Evolutionary conservation across 176 grass and related monocot species (phyloP).

Genomic region (Zoysia pacifica): DNA sequence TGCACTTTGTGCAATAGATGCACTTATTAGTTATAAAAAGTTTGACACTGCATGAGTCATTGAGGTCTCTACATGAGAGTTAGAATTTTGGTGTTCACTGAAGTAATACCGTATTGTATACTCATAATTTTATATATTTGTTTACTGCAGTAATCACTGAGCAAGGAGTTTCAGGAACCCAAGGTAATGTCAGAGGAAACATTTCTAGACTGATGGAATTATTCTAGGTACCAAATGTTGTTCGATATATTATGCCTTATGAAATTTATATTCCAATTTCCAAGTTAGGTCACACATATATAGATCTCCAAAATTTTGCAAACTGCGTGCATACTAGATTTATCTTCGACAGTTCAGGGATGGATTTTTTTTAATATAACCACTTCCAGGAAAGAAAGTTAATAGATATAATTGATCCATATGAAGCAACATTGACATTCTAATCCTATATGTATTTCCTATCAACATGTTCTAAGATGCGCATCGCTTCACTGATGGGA

Average conservation of each 20-base stretch:
- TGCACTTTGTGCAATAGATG: slow-evolving; percentile 3
- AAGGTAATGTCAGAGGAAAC: slow-evolving; percentile 59
- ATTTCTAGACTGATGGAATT: neutral
- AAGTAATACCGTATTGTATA: slow-evolving; percentile 17
- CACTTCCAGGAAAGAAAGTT: slow-evolving; percentile 1
- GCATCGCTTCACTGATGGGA: too few relatives aligned
- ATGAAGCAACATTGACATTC: too few relatives aligned
- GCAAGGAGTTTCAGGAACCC: slow-evolving; percentile 51
- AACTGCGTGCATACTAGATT: slow-evolving; percentile 8
- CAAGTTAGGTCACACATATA: neutral
- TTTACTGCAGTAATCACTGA: slow-evolving; percentile 65
- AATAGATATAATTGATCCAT: slow-evolving; percentile 2
- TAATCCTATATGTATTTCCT: too few relatives aligned
- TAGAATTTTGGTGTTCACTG: slow-evolving; percentile 5
- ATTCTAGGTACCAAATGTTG: neutral
- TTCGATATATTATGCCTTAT: neutral
- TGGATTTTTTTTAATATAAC: neutral
- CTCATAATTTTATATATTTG: neutral
- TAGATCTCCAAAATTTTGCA: neutral
- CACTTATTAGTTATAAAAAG: neutral
- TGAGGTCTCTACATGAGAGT: neutral
- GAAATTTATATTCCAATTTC: too few relatives aligned
- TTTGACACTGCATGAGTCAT: neutral
- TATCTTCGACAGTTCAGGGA: neutral
- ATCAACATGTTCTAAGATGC: too few relatives aligned